Base-by-base conservation (phyloP, 2,329 filamentous ascomycete species). In the Diaporthe ilicicola region DNA sequence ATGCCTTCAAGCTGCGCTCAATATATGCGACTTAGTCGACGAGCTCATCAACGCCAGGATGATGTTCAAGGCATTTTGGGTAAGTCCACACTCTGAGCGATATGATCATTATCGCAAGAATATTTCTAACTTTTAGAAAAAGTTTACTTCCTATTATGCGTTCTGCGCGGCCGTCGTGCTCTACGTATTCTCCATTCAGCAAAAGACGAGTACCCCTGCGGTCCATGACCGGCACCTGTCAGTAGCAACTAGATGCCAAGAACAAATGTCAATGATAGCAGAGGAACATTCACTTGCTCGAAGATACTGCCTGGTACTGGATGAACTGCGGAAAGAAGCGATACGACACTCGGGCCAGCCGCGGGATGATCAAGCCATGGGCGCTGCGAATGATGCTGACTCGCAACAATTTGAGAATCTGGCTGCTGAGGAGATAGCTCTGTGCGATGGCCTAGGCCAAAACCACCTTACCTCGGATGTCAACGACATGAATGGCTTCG, bases 101-200 rank as follows among this genome's bases (percentile, higher is more conserved):
- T 67, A 15, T 12, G 7, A 27, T 37, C 4, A n/a, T 51, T 3
- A 3, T 34, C 9, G 4, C 0, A 10, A 19, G 19, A 2, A 1
- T n/a, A 0, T 46, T 24, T 15, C 50, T 48, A n/a, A 67, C 3
- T 19, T 17, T 24, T 9, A 12, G 3, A 3, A 19, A 19, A 27
- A 81, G 79, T 80, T 81, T 54, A 80, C 77, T 0, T 82, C 82
- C 29, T 85, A 86, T 67, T 83, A 82, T 66, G 83, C 80, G 1
- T 86, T 85, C 54, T 84, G 78, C 15, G 84, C 84, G 0, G 81
- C 83, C 3, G 82, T 84, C 1, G 78, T 85, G 1, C 75, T 85
- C 2, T 85, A 85, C 69, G 80, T 85, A 4, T 83, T 82, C 51
- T 79, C 80, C 5, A 85, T 85, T 12, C 83, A 84, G 51, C 76